A percentile compares a stretch with the other conserved stretches of the same genome.
phyloP scores from a whole-genome alignment of 2,329 filamentous ascomycete genomes.

The Pseudocercospora fijiensis region DNA sequence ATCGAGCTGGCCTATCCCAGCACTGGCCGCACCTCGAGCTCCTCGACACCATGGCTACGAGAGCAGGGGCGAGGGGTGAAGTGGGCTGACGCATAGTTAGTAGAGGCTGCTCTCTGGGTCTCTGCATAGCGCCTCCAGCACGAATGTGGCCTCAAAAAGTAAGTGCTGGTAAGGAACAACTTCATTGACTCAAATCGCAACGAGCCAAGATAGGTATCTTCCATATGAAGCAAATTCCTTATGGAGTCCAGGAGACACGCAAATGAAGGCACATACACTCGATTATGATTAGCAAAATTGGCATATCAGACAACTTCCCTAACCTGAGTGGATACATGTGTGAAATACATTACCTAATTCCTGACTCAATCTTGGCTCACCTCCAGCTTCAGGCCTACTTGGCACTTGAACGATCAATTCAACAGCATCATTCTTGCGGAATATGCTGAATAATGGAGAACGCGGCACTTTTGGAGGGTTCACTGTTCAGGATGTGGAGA shows the following conservation, averaged over 20 bases:
- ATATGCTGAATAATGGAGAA: neutral
- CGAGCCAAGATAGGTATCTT: neutral
- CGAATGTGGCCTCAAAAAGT: too few species aligned
- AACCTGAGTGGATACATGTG: neutral
- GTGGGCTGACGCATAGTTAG: too few species aligned
- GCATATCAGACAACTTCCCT: neutral
- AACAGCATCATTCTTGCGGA: neutral
- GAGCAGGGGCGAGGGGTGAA: too few species aligned
- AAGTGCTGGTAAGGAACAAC: too few species aligned
- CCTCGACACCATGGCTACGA: neutral
- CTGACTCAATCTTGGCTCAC: neutral
- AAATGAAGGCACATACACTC: neutral
- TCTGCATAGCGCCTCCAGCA: neutral
- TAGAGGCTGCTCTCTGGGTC: neutral
- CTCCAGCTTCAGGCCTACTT: neutral
- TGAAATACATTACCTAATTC: neutral
- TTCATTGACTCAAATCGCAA: neutral
- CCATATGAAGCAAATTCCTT: neutral
- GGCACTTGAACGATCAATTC: neutral
- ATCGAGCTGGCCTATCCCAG: neutral
- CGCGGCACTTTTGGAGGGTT: neutral
- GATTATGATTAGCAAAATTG: neutral
- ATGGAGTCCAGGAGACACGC: neutral
- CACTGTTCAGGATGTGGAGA: neutral
- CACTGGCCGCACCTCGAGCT: neutral